A percentile compares a stretch with the other conserved stretches of the same genome.
Conservation (phyloP, 371 early-diverging fungal genomes). For the Mortierella sp. region DNA sequence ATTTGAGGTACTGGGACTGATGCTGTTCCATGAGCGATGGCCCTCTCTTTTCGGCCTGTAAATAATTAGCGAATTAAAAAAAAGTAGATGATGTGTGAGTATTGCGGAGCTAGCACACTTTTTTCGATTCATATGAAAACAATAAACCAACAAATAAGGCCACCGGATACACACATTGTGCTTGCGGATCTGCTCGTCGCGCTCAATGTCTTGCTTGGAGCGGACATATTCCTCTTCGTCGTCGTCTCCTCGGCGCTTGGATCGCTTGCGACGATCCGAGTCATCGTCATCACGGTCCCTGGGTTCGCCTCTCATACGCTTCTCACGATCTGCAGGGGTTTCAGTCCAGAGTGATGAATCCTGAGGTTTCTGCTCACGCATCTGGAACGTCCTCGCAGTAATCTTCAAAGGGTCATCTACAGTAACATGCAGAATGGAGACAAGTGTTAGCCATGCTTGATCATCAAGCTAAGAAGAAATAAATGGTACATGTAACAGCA, state of each 20-base stretch:
- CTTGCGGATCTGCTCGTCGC: slow-evolving; percentile 36
- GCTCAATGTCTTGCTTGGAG: slow-evolving; percentile 23
- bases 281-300: slow-evolving; percentile 17
- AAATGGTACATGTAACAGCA: background rate
- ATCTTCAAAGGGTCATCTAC: slow-evolving; percentile 55
- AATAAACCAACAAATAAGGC: background rate
- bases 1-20: slow-evolving; percentile 54
- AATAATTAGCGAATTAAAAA: too few relatives aligned
- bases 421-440: too few relatives aligned
- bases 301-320: slow-evolving; percentile 38
- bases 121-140: too few relatives aligned
- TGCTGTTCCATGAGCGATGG: slow-evolving; percentile 69
- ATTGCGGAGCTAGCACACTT: background rate
- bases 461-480: slow-evolving; percentile 25
- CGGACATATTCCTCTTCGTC: slow-evolving; percentile 23
- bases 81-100: background rate
- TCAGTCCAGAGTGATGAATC: slow-evolving; percentile 74
- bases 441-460: too few relatives aligned
- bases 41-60: slow-evolving; percentile 58
- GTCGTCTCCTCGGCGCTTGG: slow-evolving; percentile 30
- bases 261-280: slow-evolving; percentile 15
- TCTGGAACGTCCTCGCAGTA: slow-evolving; percentile 55
- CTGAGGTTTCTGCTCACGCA: slow-evolving; percentile 35
- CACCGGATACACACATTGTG: slow-evolving; percentile 32
- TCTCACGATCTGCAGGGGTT: slow-evolving; percentile 70